Conservation (phyloP, 345 rosid species). For the Eutrema japonicum region DNA sequence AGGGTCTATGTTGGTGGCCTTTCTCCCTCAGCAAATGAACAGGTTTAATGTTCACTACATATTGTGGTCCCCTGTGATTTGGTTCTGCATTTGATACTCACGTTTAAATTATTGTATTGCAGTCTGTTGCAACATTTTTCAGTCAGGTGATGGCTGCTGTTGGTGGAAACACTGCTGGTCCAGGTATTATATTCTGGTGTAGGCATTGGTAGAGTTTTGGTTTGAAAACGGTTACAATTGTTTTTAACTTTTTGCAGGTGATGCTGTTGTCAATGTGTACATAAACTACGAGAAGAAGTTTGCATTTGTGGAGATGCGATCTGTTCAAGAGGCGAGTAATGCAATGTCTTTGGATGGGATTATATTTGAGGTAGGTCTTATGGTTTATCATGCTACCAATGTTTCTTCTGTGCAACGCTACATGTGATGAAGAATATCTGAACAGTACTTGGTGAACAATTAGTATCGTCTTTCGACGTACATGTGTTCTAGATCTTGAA, state of each 20-base stretch:
- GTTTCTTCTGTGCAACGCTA: not conserved
- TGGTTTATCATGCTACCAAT: not conserved
- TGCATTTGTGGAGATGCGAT: slow-evolving; percentile 56
- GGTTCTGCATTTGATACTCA: slow-evolving; percentile 20
- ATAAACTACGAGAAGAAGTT: slow-evolving; percentile 54
- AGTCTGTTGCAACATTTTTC: slow-evolving; percentile 57
- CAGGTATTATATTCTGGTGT: slow-evolving; percentile 42
- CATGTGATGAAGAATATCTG: not conserved
- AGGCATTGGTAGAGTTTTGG: not conserved
- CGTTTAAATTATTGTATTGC: slow-evolving; percentile 16
- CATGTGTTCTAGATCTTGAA: too few species aligned
- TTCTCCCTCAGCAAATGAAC: slow-evolving; percentile 52
- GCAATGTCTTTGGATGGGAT: slow-evolving; percentile 55
- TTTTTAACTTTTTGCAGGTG: slow-evolving; percentile 41
- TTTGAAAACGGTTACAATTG: slow-evolving; percentile 7
- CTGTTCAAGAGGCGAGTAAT: slow-evolving; percentile 53
- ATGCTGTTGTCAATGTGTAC: slow-evolving; percentile 55
- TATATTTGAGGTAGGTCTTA: slow-evolving; percentile 45
- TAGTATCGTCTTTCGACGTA: too few species aligned
- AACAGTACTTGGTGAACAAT: too few species aligned
- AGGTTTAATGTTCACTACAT: slow-evolving; percentile 40
- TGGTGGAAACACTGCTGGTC: slow-evolving; percentile 62
- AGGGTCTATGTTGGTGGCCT: slow-evolving; percentile 57
- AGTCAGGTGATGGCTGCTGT: slow-evolving; percentile 57
- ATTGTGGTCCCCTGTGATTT: slow-evolving; percentile 1